Base-by-base conservation (phyloP, 345 rosid genomes). In the Ceriops tagal region DNA sequence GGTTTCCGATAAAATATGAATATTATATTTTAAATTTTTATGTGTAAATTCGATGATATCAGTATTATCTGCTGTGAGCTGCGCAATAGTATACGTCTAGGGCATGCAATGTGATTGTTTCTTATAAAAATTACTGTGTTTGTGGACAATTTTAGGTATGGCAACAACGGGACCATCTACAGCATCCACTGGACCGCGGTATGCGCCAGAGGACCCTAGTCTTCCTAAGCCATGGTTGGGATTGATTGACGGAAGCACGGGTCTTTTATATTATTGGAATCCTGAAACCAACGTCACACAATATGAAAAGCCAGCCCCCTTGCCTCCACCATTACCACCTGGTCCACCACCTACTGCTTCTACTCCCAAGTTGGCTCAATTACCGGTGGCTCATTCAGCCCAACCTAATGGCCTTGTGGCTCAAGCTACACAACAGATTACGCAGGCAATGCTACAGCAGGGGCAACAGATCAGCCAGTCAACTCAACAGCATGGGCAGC, bases 221-320 rank as follows among this genome's bases (percentile, higher is more conserved):
- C 96, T 95, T 77, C 99, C 99, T 2, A 83, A 86, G 74, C 97
- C 99, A n/a, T 95, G 99, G 99, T 82, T 80, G 76, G 97, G 97
- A 34, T 72, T 95, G 78, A 90, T 95, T 60, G 99, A 95, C 78
- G 96, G 97, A 39, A 88, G 86, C 81, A 88, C 89, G 0, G 93
- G 92, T 34, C 52, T 83, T 64, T 43, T 87, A n/a, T 93, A 93
- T 73, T 93, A 86, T 66, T 93, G 98, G 99, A 90, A 95, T 78
- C 99, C 96, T 21, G 99, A 95, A 73, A 92, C 92, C 2, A 95
- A 88, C 49, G 67, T 90, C 66, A 95, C 99, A 28, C 97, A 92
- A 76, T 95, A 92, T 69, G 99, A 95, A 76, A 89, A 84, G 77
- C 99, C 99, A n/a, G 74, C 87, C 27, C 62, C 76, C 20, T 61